Conservation (phyloP, 495 filamentous ascomycete species). For the Hypomontagnella submonticulosa region DNA sequence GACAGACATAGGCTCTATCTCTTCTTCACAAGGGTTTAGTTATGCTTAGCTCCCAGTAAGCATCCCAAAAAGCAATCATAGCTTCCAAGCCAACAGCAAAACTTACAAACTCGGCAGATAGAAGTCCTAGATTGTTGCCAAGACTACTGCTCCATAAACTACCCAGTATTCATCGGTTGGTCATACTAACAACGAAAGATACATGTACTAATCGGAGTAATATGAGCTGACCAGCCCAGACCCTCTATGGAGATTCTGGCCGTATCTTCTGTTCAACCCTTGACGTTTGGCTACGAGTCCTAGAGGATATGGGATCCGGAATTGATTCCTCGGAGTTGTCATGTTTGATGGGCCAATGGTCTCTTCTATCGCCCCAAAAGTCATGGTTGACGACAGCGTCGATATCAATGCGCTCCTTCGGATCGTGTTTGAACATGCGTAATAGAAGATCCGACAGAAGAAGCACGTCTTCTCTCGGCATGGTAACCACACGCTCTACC, state of each 20-base stretch:
- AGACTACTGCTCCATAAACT: no score
- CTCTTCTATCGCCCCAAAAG: constrained; percentile 30
- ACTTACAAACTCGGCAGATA: no score
- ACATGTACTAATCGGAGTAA: background rate
- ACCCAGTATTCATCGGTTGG: no score
- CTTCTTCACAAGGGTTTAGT: no score
- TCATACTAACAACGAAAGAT: no score
- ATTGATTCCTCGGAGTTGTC: constrained; percentile 9
- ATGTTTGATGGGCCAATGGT: background rate
- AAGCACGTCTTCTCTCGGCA: constrained; percentile 33
- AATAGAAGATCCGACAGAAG: constrained; percentile 37
- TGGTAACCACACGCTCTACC: constrained; percentile 10
- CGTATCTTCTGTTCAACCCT: background rate
- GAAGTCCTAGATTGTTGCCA: no score
- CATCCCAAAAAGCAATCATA: no score
- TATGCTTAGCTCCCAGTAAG: no score
- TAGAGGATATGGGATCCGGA: constrained; percentile 25
- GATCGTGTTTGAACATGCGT: constrained; percentile 36
- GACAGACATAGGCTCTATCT: no score
- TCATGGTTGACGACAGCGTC: constrained; percentile 22
- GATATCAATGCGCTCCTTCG: constrained; percentile 36
- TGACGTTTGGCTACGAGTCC: constrained; percentile 20
- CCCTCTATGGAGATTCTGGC: background rate
- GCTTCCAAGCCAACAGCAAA: no score
- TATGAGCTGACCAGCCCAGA: background rate